Base-by-base conservation (phyloP, 2,329 filamentous ascomycete species). In the Elsinoe necatrix region DNA sequence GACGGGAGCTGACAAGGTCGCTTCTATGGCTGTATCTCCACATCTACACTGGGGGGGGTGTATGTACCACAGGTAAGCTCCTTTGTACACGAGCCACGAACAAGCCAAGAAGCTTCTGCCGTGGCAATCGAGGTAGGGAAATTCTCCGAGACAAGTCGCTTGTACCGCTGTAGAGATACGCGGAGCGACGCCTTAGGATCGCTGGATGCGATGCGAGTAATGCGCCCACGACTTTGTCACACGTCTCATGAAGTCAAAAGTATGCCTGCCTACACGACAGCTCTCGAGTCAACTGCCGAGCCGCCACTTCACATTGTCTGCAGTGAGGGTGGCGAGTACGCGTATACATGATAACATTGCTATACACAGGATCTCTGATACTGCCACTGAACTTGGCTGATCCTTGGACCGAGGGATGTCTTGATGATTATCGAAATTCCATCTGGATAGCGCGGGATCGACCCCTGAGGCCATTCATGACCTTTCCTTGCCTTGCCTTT, bases 121-220 rank as follows among this genome's bases (percentile, higher is more conserved):
- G 41, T 43, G 41, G 41, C 41, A 43, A 23, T 43, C 20, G 18
- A 23, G 9, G 41, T 8, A 23, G 41, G 41, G n/a, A 43, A 43
- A 43, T 43, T 50, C 45, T 50, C 45, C 45, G 45, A 50, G 25
- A 34, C 45, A 43, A 16, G 41, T 43, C 41, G 41, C 41, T 43
- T 23, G 41, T 43, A 21, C 41, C 41, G 18, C 41, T 43, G 18
- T 43, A 23, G 41, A 43, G 41, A 16, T 3, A 43, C 41, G 41
- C 41, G 41, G 20, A 23, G 18, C 18, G 41, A 23, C 41, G 41
- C 41, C 41, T 23, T 43, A 43, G 41, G 16, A 43, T 43, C 41
- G 20, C 41, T 43, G 41, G 41, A 43, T 43, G 2, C 45, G 16
- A 31, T 29, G 25, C 45, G 45, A 50, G 45, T 50, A 50, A 50